Evolutionary conservation across 2,329 filamentous ascomycete species (phyloP), one percentile per base, ranked within the genome.

Genomic region (Lojkania enalia): DNA sequence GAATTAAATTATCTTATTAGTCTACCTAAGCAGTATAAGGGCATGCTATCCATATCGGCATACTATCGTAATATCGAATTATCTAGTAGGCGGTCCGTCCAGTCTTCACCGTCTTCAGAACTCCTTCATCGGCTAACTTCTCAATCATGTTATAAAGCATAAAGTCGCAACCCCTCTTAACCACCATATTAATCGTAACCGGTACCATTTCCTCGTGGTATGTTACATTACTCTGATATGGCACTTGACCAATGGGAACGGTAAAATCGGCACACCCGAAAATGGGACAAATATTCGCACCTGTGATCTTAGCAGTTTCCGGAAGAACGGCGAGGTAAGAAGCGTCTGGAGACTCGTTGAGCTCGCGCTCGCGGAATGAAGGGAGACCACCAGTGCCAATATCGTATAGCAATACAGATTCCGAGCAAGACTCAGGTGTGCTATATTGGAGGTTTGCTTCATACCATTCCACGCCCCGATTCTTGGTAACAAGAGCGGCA

Each of bases 91-190:
- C 60, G 67, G 49, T 75, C 70, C 7, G 73, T 64, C 71, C 71
- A 4, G 70, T 70, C 55, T 67, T 70, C 1, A 74, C 66, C 0
- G 60, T 60, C 51, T 57, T 65, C 49, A 74, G 32, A 6, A 72
- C 60, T 1, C 71, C 71, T 29, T 61, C 57, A 37, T 73, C 65
- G 7, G 71, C 71, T 39, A 75, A 46, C 54, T 59, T 67, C 49
- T 72, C 63, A 42, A 72, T 60, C 62, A 75, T 64, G 21, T 73
- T 70, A 45, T 65, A 71, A 18, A 75, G 43, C 52, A 74, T 61
- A 46, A 71, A 71, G 42, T 75, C 73, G 45, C 73, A 75, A 1
- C 72, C 72, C n/a, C 70, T 47, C 49, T 66, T 71, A 5, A 73
- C 72, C 6, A 75, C 65, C 41, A 75, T 50, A 20, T 67, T 71